Percentiles rank a stretch among this genome's conserved stretches.
These are phyloP conservation scores for Trichoderma breve DNA, from an alignment of 2,329 filamentous ascomycete genomes.

Conservation along the genomic window DNA sequence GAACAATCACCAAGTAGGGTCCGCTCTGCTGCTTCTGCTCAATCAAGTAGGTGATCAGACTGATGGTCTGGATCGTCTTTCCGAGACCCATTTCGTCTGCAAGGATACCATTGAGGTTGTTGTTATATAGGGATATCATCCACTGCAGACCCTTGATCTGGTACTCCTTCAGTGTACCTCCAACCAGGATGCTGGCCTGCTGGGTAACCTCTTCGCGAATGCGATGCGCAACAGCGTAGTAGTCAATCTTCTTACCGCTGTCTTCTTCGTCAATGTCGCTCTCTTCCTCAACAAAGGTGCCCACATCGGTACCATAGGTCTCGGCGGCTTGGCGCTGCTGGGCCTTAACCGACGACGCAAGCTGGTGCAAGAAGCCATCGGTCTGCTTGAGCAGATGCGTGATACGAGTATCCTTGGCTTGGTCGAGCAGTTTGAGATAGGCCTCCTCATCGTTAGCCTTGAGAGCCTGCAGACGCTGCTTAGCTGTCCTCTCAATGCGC, in stretches of 20 bases:
- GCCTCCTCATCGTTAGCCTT: constrained; percentile 99
- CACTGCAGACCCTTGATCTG: constrained; percentile 98
- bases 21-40: constrained; percentile 90
- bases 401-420: constrained; percentile 99
- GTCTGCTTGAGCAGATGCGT: constrained; percentile 96
- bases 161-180: constrained; percentile 93
- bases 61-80: constrained; percentile 99
- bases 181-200: constrained; percentile 84
- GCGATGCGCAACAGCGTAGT: constrained; percentile 96
- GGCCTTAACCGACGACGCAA: constrained; percentile 88
- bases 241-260: constrained; percentile 82
- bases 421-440: constrained; percentile 94
- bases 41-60: constrained; percentile 93
- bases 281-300: constrained; percentile 57
- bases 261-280: constrained; percentile 70
- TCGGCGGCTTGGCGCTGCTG: constrained; percentile 84
- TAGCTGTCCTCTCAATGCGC: constrained; percentile 93
- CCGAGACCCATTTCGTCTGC: constrained; percentile 99
- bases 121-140: constrained; percentile 99
- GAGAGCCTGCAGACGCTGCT: constrained; percentile 97
- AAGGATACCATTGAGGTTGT: constrained; percentile 97
- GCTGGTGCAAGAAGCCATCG: constrained; percentile 93
- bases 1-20: constrained; percentile 94
- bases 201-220: constrained; percentile 86
- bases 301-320: constrained; percentile 67